A percentile compares a stretch with the other conserved stretches of the same genome.
phyloP scores from a whole-genome alignment of 441 rosid genomes.

The Breynia disticha region DNA sequence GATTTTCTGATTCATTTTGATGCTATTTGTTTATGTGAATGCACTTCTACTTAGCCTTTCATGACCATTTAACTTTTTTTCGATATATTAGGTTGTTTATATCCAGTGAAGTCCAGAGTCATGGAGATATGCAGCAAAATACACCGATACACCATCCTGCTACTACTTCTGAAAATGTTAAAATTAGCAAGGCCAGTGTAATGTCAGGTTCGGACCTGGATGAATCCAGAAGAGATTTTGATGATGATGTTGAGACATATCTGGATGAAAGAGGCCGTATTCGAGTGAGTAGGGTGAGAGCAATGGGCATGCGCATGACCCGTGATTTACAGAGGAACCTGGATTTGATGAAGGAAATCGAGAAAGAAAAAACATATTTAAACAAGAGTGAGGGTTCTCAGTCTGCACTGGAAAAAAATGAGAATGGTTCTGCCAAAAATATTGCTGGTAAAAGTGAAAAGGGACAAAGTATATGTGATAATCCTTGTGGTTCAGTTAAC shows the following conservation, averaged over 20 bases:
- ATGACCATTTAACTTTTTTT: conserved; percentile 8
- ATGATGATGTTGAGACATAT: conserved; percentile 71
- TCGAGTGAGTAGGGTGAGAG: conserved; percentile 69
- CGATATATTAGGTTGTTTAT: conserved; percentile 48
- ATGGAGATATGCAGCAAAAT: conserved; percentile 30
- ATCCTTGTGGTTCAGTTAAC: conserved; percentile 22
- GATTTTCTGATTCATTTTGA: conserved; percentile 2
- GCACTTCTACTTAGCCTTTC: conserved; percentile 9
- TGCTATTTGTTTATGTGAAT: neutral
- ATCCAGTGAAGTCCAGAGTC: conserved; percentile 45
- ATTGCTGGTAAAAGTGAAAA: conserved; percentile 28
- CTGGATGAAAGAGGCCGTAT: conserved; percentile 71
- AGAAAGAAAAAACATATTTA: conserved; percentile 29
- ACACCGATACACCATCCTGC: conserved; percentile 18
- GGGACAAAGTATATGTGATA: conserved; percentile 24
- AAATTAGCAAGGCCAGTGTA: conserved; percentile 28
- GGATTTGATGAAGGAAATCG: conserved; percentile 83
- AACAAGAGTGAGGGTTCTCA: conserved; percentile 15
- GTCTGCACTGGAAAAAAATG: conserved; percentile 20
- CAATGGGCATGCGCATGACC: conserved; percentile 95
- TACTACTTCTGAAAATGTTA: conserved; percentile 21
- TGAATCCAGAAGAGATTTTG: conserved; percentile 31
- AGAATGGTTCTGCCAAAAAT: conserved; percentile 19
- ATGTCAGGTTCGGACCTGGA: conserved; percentile 26
- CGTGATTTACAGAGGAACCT: conserved; percentile 95